Evolutionary conservation across 352 stramenopile genomes (phyloP), one percentile per base, ranked within the genome.

Genomic region (Pythium sp.): DNA sequence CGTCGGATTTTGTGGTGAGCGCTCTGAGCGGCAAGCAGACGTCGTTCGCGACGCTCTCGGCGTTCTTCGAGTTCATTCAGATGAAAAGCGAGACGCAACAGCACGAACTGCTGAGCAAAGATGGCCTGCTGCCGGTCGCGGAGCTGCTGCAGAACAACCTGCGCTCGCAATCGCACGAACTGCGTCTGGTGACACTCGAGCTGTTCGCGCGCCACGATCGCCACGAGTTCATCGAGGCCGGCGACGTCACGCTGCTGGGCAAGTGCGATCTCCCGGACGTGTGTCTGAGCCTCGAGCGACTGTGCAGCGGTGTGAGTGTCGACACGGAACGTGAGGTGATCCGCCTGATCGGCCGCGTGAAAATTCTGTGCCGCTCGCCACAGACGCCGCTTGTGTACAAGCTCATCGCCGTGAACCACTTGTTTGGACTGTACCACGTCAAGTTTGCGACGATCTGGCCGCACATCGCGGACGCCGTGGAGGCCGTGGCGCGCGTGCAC

Each of bases 401-500:
- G 75, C 76, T 84, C 32, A 64, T 93, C 28, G 86, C 88, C 3
- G 72, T 91, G 32, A 84, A 90, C 54, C 86, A 93, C 22, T 70
- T 95, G 30, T 76, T 94, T 41, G 89, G 89, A 59, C 69, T 95
- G 22, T 94, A 92, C 72, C 88, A 97, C 65, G 86, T 97, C 64
- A 97, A 97, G 68, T 95, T 95, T 62, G 83, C 89, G 8, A 92
- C 85, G 5, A 84, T 97, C 68, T 97, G 89, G 89, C 64, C 85
- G 11, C 89, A 96, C 49, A 73, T 96, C 26, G 73, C 86, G 0
- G 83, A 92, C 26, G 85, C 86, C 1, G 72, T 96, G 38, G 86
- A 91, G 20, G 76, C 81, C 36, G 75, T 82, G 14, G 74, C 81
- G 6, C 64, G 75, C 18, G 63, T 80, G 22, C 76, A 93, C 22